Percentiles rank a stretch among this genome's conserved stretches.
phyloP scores from a whole-genome alignment of 805 yeast species.

The Pichia insulana region DNA sequence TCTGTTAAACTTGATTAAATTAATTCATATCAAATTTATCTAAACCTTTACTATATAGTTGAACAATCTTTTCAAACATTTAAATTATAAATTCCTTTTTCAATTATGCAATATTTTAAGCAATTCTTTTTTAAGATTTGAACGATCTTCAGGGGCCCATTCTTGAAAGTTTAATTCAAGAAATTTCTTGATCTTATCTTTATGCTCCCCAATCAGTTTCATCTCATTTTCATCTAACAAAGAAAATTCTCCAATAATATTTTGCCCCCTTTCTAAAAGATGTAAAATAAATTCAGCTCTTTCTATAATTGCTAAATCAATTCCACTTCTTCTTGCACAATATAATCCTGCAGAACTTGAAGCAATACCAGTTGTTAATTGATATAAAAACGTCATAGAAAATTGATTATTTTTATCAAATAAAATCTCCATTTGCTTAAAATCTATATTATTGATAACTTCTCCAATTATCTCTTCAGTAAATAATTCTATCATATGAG shows the following conservation, averaged over 20 bases:
- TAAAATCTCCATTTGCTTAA: conserved; percentile 24
- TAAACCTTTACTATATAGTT: conserved; percentile 2
- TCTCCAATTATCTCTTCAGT: conserved; percentile 16
- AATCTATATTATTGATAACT: conserved; percentile 8
- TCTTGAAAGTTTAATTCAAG: conserved; percentile 7
- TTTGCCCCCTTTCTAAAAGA: not conserved
- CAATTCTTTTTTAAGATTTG: not conserved
- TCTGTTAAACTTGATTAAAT: conserved; percentile 37
- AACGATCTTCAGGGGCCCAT: conserved; percentile 13
- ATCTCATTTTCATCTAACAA: conserved; percentile 1
- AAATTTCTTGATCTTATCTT: not conserved
- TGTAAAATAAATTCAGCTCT: conserved; percentile 7
- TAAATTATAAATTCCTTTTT: not conserved
- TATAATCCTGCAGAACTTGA: conserved; percentile 30
- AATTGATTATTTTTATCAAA: conserved; percentile 5
- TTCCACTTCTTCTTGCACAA: conserved; percentile 30
- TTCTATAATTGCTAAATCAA: conserved; percentile 6
- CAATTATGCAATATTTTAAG: not conserved
- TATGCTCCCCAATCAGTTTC: not conserved
- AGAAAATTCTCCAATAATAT: conserved; percentile 3
- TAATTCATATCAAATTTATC: not conserved
- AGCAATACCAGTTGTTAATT: conserved; percentile 26
- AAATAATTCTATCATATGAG: conserved; percentile 38
- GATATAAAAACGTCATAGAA: conserved; percentile 28
- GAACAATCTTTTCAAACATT: not conserved